These are phyloP conservation scores for Aspergillus versicolor DNA, from an alignment of 2,329 filamentous ascomycete species.

Conservation along the genomic window DNA sequence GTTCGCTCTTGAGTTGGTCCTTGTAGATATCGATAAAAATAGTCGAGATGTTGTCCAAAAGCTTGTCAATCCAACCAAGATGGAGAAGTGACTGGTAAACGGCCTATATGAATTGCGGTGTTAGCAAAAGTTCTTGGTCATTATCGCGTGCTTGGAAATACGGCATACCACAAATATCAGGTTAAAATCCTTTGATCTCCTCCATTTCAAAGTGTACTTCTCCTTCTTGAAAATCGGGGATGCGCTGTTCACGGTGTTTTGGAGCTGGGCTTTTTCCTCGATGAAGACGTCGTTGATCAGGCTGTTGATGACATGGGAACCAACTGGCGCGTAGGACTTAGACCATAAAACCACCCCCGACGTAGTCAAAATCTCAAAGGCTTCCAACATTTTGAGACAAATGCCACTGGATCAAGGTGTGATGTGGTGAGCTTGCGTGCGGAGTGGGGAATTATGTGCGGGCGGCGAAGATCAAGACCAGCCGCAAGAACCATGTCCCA, in stretches of 20 bases:
- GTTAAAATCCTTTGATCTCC: slow-evolving; percentile 84
- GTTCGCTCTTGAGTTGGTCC: slow-evolving; percentile 77
- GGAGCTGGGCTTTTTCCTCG: slow-evolving; percentile 75
- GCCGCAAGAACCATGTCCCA: background rate
- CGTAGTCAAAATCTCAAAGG: slow-evolving; percentile 93
- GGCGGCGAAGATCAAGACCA: slow-evolving; percentile 20
- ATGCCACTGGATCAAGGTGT: background rate
- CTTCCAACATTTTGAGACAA: slow-evolving; percentile 73
- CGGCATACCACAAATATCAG: slow-evolving; percentile 85
- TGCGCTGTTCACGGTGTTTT: slow-evolving; percentile 59
- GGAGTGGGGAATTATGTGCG: slow-evolving; percentile 19
- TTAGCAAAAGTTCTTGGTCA: slow-evolving; percentile 16
- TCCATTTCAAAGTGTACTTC: slow-evolving; percentile 94
- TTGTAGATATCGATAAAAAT: slow-evolving; percentile 90
- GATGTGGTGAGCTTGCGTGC: slow-evolving; percentile 9
- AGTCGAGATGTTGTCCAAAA: slow-evolving; percentile 90
- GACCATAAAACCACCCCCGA: slow-evolving; percentile 98
- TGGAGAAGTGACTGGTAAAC: slow-evolving; percentile 96
- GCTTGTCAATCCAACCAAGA: slow-evolving; percentile 93
- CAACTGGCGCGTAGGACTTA: slow-evolving; percentile 76
- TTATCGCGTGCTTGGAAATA: background rate
- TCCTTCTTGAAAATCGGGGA: slow-evolving; percentile 80
- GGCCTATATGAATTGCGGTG: slow-evolving; percentile 57
- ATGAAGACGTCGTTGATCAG: slow-evolving; percentile 97
- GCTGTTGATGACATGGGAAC: slow-evolving; percentile 81